These are phyloP conservation scores for Grigorovia yakushimaensis DNA, from an alignment of 805 yeast species.

Conservation along the genomic window DNA sequence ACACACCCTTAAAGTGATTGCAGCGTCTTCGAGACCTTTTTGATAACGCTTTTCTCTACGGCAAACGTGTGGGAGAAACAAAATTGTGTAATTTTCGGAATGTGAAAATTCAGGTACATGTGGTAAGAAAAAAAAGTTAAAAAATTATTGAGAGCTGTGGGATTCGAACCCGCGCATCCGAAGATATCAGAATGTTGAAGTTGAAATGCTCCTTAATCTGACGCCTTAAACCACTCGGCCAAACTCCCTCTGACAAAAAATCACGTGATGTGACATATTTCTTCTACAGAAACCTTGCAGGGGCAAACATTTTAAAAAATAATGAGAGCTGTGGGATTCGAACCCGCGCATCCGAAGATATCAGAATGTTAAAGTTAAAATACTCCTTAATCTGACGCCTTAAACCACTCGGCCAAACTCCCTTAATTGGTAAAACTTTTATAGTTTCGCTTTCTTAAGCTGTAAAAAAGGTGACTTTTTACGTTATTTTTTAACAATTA, in stretches of 20 bases:
- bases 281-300: no score
- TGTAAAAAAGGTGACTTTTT: no score
- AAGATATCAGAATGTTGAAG: constrained; percentile 33
- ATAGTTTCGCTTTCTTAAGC: no score
- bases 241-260: no score
- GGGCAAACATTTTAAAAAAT: constrained; percentile 1
- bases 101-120: no score
- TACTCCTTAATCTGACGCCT: constrained; percentile 37
- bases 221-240: constrained; percentile 40
- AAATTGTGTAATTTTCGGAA: not conserved
- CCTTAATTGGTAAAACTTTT: constrained; percentile 13
- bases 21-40: no score
- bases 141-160: constrained; percentile 30
- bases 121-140: no score
- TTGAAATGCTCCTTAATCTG: constrained; percentile 30
- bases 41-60: not conserved
- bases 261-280: no score
- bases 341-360: constrained; percentile 38
- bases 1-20: not conserved
- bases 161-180: constrained; percentile 39
- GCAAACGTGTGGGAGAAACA: not conserved
- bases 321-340: constrained; percentile 35
- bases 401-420: constrained; percentile 38
- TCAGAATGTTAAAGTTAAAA: constrained; percentile 27
- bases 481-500: no score